Evolutionary conservation across 257 asterid species (phyloP), one percentile per base, ranked within the genome.

Genomic region (Anisodus acutangulus): DNA sequence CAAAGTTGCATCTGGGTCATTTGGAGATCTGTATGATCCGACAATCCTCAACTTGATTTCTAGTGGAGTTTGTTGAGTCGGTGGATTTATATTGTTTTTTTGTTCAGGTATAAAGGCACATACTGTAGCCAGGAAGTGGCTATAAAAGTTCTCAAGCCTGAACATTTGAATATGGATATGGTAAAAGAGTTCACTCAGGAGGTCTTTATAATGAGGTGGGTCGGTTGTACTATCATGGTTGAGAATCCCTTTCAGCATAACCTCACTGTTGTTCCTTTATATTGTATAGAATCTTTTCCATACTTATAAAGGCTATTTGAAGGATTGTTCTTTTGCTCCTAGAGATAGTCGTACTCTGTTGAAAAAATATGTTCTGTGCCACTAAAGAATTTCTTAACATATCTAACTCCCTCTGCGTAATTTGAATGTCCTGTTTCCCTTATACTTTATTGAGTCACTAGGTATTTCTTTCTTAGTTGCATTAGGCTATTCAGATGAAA

Each of bases 111-210:
- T 54, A 88, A 88, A 83, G 92, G 92, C 26, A 86, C 85, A 81
- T 90, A 90, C 85, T 90, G 92, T 85, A 88, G 90, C 83, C 92
- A 90, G 85, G 92, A 90, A 68, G 92, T 90, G 62, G 92, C 91
- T 72, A 90, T 90, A 88, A 90, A 90, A 86, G 91, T 88, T 82
- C 91, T 90, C 81, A 88, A 86, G 80, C 88, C 89, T 19, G 92
- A 88, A 80, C 72, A 84, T 47, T 84, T 90, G 66, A 90, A 86
- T 71, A 60, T 82, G 43, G 92, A 90, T 53, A 87, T 85, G 92
- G 68, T 90, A 79, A 88, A 86, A 78, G 92, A 90, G 84, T 90
- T 90, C 84, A 63, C 91, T 8, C 91, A 88, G 84, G 92, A 90
- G 86, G 90, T 88, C 81, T 90, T 86, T 66, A 90, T 90, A 70